A percentile compares a stretch with the other conserved stretches of the same genome.
phyloP scores from a whole-genome alignment of 345 rosid genomes.

The Eucalyptus melliodora region DNA sequence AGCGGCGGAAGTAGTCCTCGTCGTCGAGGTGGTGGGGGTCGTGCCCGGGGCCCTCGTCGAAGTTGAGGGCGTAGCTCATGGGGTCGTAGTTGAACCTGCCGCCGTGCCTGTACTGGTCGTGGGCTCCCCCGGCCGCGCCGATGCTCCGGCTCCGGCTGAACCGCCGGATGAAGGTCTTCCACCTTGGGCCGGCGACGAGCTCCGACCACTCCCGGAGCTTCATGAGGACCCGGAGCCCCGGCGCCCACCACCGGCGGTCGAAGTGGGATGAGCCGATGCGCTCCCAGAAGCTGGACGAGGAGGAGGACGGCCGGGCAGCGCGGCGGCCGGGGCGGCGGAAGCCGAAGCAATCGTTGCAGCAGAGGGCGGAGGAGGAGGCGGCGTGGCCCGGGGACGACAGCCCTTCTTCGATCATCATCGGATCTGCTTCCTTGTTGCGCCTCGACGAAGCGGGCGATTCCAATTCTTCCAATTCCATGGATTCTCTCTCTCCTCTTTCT shows the following conservation, averaged over 20 bases:
- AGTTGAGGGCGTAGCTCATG: constrained; percentile 71
- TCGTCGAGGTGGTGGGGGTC: constrained; percentile 19
- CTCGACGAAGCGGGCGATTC: neutral
- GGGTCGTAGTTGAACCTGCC: constrained; percentile 85
- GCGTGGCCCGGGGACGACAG: neutral
- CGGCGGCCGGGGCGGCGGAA: constrained; percentile 34
- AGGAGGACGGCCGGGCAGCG: constrained; percentile 7
- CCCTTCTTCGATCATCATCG: neutral
- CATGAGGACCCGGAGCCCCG: constrained; percentile 25
- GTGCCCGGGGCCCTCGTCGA: constrained; percentile 41
- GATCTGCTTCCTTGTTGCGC: neutral
- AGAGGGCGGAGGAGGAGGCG: neutral
- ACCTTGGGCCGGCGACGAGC: constrained; percentile 84
- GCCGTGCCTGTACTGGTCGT: constrained; percentile 17
- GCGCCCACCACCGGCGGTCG: constrained; percentile 46
- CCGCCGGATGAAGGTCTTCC: constrained; percentile 91
- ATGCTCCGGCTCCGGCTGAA: constrained; percentile 37
- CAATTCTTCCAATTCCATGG: neutral
- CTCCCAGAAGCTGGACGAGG: constrained; percentile 46
- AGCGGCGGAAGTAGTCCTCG: constrained; percentile 10
- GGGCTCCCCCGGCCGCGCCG: neutral
- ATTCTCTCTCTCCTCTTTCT: neutral
- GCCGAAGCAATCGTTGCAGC: constrained; percentile 43
- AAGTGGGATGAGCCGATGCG: constrained; percentile 15
- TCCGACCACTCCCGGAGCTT: constrained; percentile 90